These are phyloP conservation scores for Medicago lupulina DNA, from an alignment of 306 rosid species.

Conservation along the genomic window DNA sequence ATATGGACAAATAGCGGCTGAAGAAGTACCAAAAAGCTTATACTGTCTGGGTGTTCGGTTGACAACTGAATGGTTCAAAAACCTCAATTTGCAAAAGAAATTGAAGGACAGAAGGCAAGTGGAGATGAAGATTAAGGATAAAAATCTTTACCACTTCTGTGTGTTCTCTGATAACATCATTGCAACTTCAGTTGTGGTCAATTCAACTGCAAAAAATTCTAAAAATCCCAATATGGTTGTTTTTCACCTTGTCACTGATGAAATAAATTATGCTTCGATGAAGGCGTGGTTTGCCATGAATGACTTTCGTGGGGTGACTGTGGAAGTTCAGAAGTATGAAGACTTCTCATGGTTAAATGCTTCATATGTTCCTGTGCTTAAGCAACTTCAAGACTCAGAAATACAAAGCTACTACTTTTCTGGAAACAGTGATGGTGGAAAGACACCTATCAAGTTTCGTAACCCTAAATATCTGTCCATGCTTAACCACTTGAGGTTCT, in stretches of 20 bases:
- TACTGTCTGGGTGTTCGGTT: slow-evolving; percentile 85
- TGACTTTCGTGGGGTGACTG: slow-evolving; percentile 65
- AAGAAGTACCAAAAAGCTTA: slow-evolving; percentile 86
- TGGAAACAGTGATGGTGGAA: slow-evolving; percentile 67
- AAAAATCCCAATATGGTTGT: slow-evolving; percentile 67
- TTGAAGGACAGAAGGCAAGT: slow-evolving; percentile 59
- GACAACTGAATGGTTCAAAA: slow-evolving; percentile 81
- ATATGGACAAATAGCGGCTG: slow-evolving; percentile 93
- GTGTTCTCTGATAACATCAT: slow-evolving; percentile 86
- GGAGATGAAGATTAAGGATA: slow-evolving; percentile 74
- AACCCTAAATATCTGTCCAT: slow-evolving; percentile 91
- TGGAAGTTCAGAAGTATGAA: slow-evolving; percentile 84
- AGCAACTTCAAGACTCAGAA: slow-evolving; percentile 94
- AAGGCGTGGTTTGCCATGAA: slow-evolving; percentile 89
- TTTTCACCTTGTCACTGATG: slow-evolving; percentile 89
- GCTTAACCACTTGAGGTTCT: slow-evolving; percentile 91
- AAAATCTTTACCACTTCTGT: slow-evolving; percentile 73
- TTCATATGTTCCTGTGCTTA: slow-evolving; percentile 90
- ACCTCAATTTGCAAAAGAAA: slow-evolving; percentile 59
- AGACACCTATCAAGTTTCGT: slow-evolving; percentile 90
- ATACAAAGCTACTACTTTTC: slow-evolving; percentile 88
- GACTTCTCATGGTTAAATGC: slow-evolving; percentile 87
- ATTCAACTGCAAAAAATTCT: slow-evolving; percentile 78
- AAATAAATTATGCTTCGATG: slow-evolving; percentile 82
- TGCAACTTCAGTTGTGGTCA: slow-evolving; percentile 90